These are phyloP conservation scores for Nigrospora osmanthi DNA, from an alignment of 2,329 filamentous ascomycete species.

Conservation along the genomic window DNA sequence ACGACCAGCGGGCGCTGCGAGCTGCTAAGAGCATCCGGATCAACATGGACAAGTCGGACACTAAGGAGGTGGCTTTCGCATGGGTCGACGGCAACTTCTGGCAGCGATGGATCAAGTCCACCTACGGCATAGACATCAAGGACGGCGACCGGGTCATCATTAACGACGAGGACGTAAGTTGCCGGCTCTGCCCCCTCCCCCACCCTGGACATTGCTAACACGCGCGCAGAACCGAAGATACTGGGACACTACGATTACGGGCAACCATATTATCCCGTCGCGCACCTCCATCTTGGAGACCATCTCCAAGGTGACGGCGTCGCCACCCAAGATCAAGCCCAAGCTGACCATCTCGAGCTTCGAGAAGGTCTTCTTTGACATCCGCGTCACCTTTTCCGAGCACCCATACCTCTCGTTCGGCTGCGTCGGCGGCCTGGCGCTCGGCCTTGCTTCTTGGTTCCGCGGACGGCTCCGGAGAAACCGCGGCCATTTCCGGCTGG, in stretches of 20 bases:
- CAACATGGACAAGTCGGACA: slow-evolving; percentile 79
- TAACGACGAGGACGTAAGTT: slow-evolving; percentile 90
- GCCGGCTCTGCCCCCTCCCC: background rate
- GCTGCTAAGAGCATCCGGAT: slow-evolving; percentile 87
- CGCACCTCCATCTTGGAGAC: slow-evolving; percentile 89
- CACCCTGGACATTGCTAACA: slow-evolving; percentile 23
- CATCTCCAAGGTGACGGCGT: slow-evolving; percentile 60
- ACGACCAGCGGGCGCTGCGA: slow-evolving; percentile 78
- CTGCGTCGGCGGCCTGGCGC: slow-evolving; percentile 47
- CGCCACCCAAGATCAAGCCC: slow-evolving; percentile 62
- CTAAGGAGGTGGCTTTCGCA: slow-evolving; percentile 86
- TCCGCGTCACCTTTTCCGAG: slow-evolving; percentile 48
- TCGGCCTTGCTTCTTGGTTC: slow-evolving; percentile 45
- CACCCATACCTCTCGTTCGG: slow-evolving; percentile 52
- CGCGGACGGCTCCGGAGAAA: slow-evolving; percentile 45
- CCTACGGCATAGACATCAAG: slow-evolving; percentile 82
- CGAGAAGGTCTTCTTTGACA: slow-evolving; percentile 63
- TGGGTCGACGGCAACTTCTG: slow-evolving; percentile 98
- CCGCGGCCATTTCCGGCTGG: slow-evolving; percentile 54
- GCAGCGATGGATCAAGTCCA: slow-evolving; percentile 94
- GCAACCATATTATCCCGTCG: slow-evolving; percentile 81
- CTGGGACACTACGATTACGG: slow-evolving; percentile 88
- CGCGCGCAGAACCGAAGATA: slow-evolving; percentile 70
- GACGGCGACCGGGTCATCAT: slow-evolving; percentile 91
- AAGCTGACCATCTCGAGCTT: slow-evolving; percentile 72